Base-by-base conservation (phyloP, 2,329 filamentous ascomycete species). In the Myriosclerotinia scirpicola region DNA sequence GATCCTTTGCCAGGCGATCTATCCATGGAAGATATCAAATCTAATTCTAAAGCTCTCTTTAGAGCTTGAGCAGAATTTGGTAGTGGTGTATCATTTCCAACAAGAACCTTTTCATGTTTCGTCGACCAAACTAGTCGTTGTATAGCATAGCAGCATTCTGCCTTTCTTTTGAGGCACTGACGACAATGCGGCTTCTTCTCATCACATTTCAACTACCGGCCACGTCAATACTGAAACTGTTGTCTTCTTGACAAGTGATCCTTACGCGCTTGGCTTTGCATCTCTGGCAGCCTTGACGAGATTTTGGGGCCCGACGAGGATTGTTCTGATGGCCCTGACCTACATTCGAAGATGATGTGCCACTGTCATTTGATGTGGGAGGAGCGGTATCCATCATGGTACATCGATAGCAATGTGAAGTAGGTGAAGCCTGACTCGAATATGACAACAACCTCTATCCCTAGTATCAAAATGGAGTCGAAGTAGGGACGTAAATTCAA, bases 251-350 rank as follows among this genome's bases (percentile, higher is more conserved):
- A 54, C 42, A 59, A 36, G 58, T 36, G 34, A 15, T 20, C 59
- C 67, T 44, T 71, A 73, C 73, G n/a, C 73, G 66, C 65, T 75
- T 75, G 3, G 69, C 68, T 53, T 75, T 75, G 60, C 74, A 75
- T 63, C 74, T 56, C 46, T 72, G 64, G 62, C 74, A 75, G 22
- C 73, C 74, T 56, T 70, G 70, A 22, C 74, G 67, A 12, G 70
- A 72, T 62, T 75, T 75, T 0, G 74, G 73, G 12, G 71, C 71
- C 50, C 70, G 71, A 66, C 73, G 68, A 44, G 73, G 65, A 67
- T 74, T 74, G 26, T 14, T 50, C n/a, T 12, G 46, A 15, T 12
- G 20, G 30, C 8, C 42, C 12, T 22, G 54, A 36, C 22, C 44
- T 42, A 53, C 30, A 53, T 6, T 46, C 36, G 55, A 54, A 40